Evolutionary conservation across 2,329 filamentous ascomycete species (phyloP).

Genomic region (Epichloe brachyelytri): DNA sequence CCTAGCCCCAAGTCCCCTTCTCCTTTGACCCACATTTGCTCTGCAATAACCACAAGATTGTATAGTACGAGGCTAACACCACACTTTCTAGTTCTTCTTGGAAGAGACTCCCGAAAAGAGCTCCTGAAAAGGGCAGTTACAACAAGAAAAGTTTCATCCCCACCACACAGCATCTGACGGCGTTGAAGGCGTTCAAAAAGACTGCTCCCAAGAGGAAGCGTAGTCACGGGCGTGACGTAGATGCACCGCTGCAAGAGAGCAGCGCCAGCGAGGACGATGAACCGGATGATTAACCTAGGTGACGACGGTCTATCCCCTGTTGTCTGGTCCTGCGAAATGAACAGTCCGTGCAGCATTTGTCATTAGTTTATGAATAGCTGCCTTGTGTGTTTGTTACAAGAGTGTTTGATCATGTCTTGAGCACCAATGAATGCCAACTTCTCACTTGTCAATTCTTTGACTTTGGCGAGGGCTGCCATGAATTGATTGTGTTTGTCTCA

Average conservation of each 20-base stretch:
- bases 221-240: slow-evolving; percentile 16
- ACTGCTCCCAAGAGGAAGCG: slow-evolving; percentile 17
- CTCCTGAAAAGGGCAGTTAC: slow-evolving; percentile 43
- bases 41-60: neutral
- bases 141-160: slow-evolving; percentile 20
- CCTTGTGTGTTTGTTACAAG: neutral
- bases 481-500: neutral
- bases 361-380: neutral
- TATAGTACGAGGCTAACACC: slow-evolving; percentile 9
- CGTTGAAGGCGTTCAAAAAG: slow-evolving; percentile 30
- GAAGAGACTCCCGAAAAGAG: slow-evolving; percentile 54
- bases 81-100: slow-evolving; percentile 65
- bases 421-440: neutral
- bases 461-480: neutral
- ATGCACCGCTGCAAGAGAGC: slow-evolving; percentile 27
- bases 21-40: neutral
- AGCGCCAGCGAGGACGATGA: slow-evolving; percentile 52
- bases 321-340: slow-evolving; percentile 42
- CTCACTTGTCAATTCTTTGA: neutral
- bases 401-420: neutral
- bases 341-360: neutral
- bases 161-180: slow-evolving; percentile 23
- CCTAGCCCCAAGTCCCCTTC: neutral
- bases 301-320: slow-evolving; percentile 56
- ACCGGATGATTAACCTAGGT: slow-evolving; percentile 47